phyloP scores from a whole-genome alignment of 345 rosid species.

The Kernera saxatilis region DNA sequence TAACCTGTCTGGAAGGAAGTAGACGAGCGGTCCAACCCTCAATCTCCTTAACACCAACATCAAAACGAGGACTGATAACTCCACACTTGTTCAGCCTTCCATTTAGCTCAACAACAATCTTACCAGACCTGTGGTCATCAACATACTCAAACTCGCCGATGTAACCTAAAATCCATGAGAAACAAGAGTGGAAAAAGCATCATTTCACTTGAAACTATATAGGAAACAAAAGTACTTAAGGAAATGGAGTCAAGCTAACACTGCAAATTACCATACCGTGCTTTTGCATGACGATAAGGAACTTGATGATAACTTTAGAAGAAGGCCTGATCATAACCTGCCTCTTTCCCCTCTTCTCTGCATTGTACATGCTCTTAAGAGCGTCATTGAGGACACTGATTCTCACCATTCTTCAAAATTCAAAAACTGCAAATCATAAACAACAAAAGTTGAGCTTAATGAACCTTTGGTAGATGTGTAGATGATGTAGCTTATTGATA shows the following conservation, averaged over 20 bases:
- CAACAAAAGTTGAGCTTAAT: neutral
- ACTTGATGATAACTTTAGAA: slow-evolving; percentile 33
- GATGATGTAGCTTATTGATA: neutral
- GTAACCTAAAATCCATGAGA: slow-evolving; percentile 15
- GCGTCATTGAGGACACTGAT: slow-evolving; percentile 31
- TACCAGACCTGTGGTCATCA: slow-evolving; percentile 34
- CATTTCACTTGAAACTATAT: neutral
- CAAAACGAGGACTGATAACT: slow-evolving; percentile 40
- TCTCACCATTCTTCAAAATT: slow-evolving; percentile 19
- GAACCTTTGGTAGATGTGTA: too few relatives aligned
- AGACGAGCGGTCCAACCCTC: slow-evolving; percentile 55
- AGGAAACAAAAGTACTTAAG: neutral
- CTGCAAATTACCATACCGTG: slow-evolving; percentile 13
- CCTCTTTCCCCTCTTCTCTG: slow-evolving; percentile 32
- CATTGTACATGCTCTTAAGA: slow-evolving; percentile 29
- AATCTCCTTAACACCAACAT: slow-evolving; percentile 48
- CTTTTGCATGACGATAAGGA: slow-evolving; percentile 27
- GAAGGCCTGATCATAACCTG: slow-evolving; percentile 33
- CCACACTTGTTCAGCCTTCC: slow-evolving; percentile 29
- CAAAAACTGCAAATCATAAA: neutral
- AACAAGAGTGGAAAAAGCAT: neutral
- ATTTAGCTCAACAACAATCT: slow-evolving; percentile 31
- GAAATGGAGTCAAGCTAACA: neutral
- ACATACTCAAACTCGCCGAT: slow-evolving; percentile 35
- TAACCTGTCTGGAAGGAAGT: slow-evolving; percentile 52